These are phyloP conservation scores for Drechmeria coniospora DNA, from an alignment of 2,329 filamentous ascomycete species.

Conservation along the genomic window DNA sequence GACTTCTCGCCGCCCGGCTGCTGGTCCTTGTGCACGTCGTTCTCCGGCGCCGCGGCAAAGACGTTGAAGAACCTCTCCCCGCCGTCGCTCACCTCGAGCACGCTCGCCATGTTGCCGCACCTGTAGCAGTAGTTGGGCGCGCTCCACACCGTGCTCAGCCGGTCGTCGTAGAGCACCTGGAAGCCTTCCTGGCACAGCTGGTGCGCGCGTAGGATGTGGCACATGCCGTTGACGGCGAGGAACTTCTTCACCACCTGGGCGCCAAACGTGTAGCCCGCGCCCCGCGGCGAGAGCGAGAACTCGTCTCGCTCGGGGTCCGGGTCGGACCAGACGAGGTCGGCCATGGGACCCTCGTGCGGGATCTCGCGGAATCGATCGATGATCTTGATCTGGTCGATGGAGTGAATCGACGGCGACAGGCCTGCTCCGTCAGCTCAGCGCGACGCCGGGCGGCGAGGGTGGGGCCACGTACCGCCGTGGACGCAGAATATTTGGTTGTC, in stretches of 20 bases:
- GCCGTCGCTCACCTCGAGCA: constrained; percentile 85
- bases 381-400: constrained; percentile 98
- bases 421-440: constrained; percentile 26
- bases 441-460: not conserved
- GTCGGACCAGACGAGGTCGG: constrained; percentile 97
- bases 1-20: constrained; percentile 61
- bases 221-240: constrained; percentile 92
- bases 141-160: constrained; percentile 92
- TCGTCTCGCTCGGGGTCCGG: constrained; percentile 95
- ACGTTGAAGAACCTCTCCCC: constrained; percentile 96
- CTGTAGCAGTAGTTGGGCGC: constrained; percentile 92
- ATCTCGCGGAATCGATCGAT: constrained; percentile 98
- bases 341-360: constrained; percentile 97
- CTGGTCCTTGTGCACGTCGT: constrained; percentile 77
- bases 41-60: constrained; percentile 91
- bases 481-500: constrained; percentile 99
- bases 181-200: constrained; percentile 97
- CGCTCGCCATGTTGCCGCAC: constrained; percentile 93
- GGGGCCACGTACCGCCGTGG: constrained; percentile 53
- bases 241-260: constrained; percentile 98
- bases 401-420: constrained; percentile 81
- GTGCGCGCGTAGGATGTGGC: constrained; percentile 92
- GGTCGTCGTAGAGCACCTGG: constrained; percentile 90
- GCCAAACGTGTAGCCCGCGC: constrained; percentile 93
- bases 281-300: constrained; percentile 83